A percentile compares a stretch with the other conserved stretches of the same genome.
Conservation (phyloP, 352 stramenopile genomes). For the Phytophthora vignae region DNA sequence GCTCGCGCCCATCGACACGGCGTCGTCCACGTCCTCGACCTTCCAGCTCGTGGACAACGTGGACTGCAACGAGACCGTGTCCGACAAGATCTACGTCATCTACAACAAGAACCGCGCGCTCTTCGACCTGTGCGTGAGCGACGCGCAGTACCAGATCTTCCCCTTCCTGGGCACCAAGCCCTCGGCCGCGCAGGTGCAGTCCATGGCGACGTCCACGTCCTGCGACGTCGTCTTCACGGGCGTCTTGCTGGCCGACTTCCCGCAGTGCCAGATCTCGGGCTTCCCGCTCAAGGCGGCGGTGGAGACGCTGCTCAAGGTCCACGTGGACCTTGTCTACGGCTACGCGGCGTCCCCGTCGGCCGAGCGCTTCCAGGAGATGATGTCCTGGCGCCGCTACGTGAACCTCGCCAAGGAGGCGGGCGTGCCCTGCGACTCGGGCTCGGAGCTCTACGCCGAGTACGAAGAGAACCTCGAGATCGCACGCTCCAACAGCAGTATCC, state of each 20-base stretch:
- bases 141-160: constrained; percentile 71
- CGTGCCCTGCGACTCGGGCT: constrained; percentile 54
- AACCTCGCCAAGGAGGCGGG: constrained; percentile 54
- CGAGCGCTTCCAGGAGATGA: constrained; percentile 53
- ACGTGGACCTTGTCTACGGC: constrained; percentile 44
- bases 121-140: constrained; percentile 55
- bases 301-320: constrained; percentile 67
- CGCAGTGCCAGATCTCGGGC: constrained; percentile 58
- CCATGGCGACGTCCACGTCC: constrained; percentile 43
- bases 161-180: constrained; percentile 54
- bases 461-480: constrained; percentile 46
- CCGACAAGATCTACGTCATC: constrained; percentile 51
- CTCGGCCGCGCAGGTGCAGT: constrained; percentile 48
- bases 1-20: constrained; percentile 40
- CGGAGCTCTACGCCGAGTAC: constrained; percentile 56
- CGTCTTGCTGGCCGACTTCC: constrained; percentile 48
- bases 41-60: constrained; percentile 59
- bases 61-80: constrained; percentile 51
- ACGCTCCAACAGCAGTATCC: constrained; percentile 39
- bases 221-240: constrained; percentile 62
- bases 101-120: constrained; percentile 66
- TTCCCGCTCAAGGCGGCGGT: constrained; percentile 61
- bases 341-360: constrained; percentile 33
- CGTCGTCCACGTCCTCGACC: constrained; percentile 50
- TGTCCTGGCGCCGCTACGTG: constrained; percentile 56